phyloP scores from a whole-genome alignment of 495 filamentous ascomycete genomes.

The Penicillium odoratum region DNA sequence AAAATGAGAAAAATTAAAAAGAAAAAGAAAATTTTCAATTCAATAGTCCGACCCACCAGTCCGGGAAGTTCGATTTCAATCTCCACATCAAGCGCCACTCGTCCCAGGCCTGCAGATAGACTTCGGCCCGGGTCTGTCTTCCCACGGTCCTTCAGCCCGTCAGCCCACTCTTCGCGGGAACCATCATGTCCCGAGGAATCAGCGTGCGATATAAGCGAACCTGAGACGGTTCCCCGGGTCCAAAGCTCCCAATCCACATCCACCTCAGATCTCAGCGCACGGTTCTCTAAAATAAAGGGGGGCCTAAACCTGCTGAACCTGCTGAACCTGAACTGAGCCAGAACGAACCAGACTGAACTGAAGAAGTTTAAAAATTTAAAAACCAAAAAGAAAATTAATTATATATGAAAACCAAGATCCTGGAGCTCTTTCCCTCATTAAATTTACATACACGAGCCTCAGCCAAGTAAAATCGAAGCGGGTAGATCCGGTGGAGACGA shows the following conservation, averaged over 20 bases:
- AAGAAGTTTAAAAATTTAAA: no score
- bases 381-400: no score
- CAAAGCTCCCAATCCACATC: not conserved
- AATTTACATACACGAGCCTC: no score
- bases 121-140: conserved; percentile 8
- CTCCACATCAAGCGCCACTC: conserved; percentile 13
- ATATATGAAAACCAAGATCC: no score
- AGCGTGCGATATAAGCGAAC: conserved; percentile 9
- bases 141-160: conserved; percentile 12
- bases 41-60: conserved; percentile 16
- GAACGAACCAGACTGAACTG: no score
- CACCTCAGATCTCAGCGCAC: not conserved
- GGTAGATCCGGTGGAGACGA: conserved; percentile 17
- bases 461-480: conserved; percentile 1
- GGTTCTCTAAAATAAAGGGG: no score
- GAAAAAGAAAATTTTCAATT: conserved; percentile 1
- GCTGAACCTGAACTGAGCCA: no score
- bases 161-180: conserved; percentile 3
- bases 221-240: not conserved
- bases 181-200: not conserved
- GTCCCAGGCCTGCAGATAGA: conserved; percentile 13
- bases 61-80: conserved; percentile 10
- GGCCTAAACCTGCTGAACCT: no score
- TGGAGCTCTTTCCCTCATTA: no score
- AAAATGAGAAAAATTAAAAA: not conserved